Base-by-base conservation (phyloP, 208 protist genomes). In the Angomonas ambiguus region DNA sequence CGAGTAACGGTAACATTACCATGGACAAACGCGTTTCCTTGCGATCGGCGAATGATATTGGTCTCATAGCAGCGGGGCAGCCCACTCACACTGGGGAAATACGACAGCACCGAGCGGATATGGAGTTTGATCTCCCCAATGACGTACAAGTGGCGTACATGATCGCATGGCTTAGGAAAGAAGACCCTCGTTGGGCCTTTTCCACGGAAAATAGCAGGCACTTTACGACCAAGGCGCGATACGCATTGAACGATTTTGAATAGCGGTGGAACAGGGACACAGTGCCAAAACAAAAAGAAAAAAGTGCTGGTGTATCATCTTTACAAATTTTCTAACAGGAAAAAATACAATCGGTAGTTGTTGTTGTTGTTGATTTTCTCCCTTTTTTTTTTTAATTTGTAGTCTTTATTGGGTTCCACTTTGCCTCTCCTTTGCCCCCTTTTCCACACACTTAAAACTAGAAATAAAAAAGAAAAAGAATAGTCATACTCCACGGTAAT, bases 111-210 rank as follows among this genome's bases (percentile, higher is more conserved):
- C 85, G 91, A 25, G 65, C 76, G 2, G 88, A 96, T 62, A 83
- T 90, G 78, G 86, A 96, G 73, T 96, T 96, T 63, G 91, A 96
- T 53, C 68, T 94, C 22, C 86, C 91, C 2, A 88, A 74, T 62
- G 85, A 94, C 48, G 77, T 96, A 24, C 82, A 82, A 49, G 82
- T 96, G 33, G 91, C 91, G 5, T 96, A 96, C 71, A 85, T 96
- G 81, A 93, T 96, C 74, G 91, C 88, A 8, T 96, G 91, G 88
- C 76, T 94, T 62, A 81, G 91, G 59, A 96, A 96, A 62, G 91
- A 96, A 61, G 91, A 96, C 71, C 91, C 91, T 31, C 83, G 91
- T 24, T 96, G 91, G 91, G 71, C 88, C 4, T 88, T 94, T 51
- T 93, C 91, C 5, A 96, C 91, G 2, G 91, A 96, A 51, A 96